Base-by-base conservation (phyloP, 2,329 filamentous ascomycete genomes). In the Biscogniauxia mediterranea region DNA sequence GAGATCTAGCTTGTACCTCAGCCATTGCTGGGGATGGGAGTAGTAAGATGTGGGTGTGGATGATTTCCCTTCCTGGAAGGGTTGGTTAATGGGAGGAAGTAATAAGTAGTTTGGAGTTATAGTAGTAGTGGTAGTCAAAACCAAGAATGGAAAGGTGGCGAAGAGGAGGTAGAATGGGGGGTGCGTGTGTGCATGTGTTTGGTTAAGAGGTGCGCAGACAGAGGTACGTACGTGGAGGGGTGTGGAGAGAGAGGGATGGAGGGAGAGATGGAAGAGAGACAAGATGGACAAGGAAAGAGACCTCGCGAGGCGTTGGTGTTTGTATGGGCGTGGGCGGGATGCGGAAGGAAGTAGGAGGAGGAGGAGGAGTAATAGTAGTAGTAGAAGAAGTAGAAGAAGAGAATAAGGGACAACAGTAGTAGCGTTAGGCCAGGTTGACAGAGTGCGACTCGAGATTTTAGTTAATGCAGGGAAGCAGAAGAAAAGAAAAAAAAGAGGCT, bases 1-100 rank as follows among this genome's bases (percentile, higher is more conserved):
- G 71, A 53, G 90, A 85, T 85, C 93, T 87, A 80, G 90, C 86
- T 84, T 93, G 90, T 82, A 91, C 87, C 86, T 98, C 94, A 85
- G 95, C 96, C 95, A 98, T 98, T 81, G 78, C 80, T 76, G 77
- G 76, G 74, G 75, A 32, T 32, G 78, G 73, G 73, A 75, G 73
- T 68, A 72, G 64, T 68, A 69, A 69, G 69, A 70, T 67, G 65
- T 67, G 65, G 65, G 68, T 67, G 61, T 68, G 62, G 64, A 64
- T 66, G 49, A 64, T 9, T 56, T 57, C 69, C 70, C 69, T 71
- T 69, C 65, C 63, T 62, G 62, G 69, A 74, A 76, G 75, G 71
- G 69, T 55, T 50, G 28, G 60, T 58, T 50, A 59, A 67, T 61
- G 59, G 64, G 28, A 28, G 26, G 8, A 32, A 32, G 28, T 32